Conservation (phyloP, 768 basidiomycete genomes). For the Guyanaporus albipodus region DNA sequence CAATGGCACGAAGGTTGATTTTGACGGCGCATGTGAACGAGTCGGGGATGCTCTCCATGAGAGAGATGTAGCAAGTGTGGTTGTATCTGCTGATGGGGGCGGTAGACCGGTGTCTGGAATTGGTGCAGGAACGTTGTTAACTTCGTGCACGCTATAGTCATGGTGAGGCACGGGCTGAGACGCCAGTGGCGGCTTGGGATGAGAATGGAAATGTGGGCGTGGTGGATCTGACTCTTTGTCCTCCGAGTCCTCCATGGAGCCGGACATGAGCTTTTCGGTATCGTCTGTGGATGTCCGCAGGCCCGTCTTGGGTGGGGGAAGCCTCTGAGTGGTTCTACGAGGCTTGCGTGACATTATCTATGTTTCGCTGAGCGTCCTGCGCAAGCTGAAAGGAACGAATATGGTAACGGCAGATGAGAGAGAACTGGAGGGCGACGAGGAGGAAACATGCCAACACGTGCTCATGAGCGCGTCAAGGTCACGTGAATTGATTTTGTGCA, state of each 20-base stretch:
- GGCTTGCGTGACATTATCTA: conserved; percentile 15
- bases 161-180: conserved; percentile 15
- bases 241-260: not conserved
- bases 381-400: conserved; percentile 24
- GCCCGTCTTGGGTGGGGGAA: conserved; percentile 7
- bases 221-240: not conserved
- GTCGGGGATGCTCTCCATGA: conserved; percentile 14
- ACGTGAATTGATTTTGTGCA: conserved; percentile 31
- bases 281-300: conserved; percentile 17
- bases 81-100: conserved; percentile 19
- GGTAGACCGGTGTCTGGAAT: conserved; percentile 31
- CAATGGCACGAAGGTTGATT: conserved; percentile 26
- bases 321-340: conserved; percentile 8
- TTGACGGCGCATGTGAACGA: conserved; percentile 13
- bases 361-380: conserved; percentile 24
- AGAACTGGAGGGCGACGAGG: conserved; percentile 2
- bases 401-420: conserved; percentile 8
- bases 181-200: conserved; percentile 7
- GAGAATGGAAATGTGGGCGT: conserved; percentile 4
- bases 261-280: conserved; percentile 20
- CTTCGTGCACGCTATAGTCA: conserved; percentile 28
- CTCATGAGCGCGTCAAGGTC: conserved; percentile 20
- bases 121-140: conserved; percentile 28
- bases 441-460: conserved; percentile 21
- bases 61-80: conserved; percentile 6